These are phyloP conservation scores for Magnolia kwangsiensis DNA, from an alignment of 164 flowering plant genomes.

Conservation along the genomic window DNA sequence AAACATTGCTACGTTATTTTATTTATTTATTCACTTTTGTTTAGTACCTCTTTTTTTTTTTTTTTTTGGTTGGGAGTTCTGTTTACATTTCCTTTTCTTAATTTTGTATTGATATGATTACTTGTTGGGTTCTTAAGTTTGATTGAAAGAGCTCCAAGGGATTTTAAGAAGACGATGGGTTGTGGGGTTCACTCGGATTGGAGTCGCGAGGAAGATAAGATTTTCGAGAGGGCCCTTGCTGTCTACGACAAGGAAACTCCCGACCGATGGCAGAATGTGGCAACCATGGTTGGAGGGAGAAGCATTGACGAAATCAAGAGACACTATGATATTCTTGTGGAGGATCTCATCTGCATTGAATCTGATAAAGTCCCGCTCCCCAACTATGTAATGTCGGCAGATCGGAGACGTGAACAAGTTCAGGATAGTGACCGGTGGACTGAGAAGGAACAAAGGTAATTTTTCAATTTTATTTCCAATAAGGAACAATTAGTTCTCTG, in stretches of 20 bases:
- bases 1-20: no score
- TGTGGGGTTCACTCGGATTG: constrained; percentile 27
- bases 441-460: constrained; percentile 2
- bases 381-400: constrained; percentile 2
- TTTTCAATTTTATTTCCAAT: background rate
- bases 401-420: background rate
- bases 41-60: no score
- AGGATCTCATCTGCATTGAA: constrained; percentile 54
- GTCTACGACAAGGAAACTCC: constrained; percentile 51
- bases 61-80: background rate
- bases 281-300: constrained; percentile 51
- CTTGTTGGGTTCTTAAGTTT: background rate
- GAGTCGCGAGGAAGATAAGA: constrained; percentile 75
- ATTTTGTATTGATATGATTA: background rate
- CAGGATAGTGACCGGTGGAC: background rate
- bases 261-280: constrained; percentile 54
- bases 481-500: background rate
- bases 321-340: constrained; percentile 52
- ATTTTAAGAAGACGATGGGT: background rate
- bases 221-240: constrained; percentile 65
- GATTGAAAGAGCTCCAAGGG: background rate
- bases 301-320: constrained; percentile 54
- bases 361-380: constrained; percentile 28
- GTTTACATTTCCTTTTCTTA: background rate
- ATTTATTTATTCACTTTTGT: no score